Evolutionary conservation across 139 green algal genomes (phyloP).

Genomic region (Auxenochlorella pyrenoidosa): DNA sequence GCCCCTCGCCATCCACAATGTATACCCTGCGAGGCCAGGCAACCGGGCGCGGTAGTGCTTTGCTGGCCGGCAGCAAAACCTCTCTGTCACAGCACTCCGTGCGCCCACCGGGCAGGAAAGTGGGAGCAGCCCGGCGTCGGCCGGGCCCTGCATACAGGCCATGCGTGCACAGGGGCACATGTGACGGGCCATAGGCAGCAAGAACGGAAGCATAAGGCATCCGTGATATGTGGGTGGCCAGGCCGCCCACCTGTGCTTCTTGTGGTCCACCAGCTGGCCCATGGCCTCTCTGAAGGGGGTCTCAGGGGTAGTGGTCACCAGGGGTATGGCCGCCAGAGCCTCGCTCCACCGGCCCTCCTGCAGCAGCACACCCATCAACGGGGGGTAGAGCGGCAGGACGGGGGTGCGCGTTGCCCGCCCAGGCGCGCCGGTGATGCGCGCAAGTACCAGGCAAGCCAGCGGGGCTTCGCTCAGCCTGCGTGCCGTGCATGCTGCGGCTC

Average conservation of each 20-base stretch:
- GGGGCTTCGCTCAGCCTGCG: too few species aligned
- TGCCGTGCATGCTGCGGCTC: too few species aligned
- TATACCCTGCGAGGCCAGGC: constrained; percentile 27
- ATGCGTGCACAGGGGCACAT: too few species aligned
- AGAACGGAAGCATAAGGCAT: too few species aligned
- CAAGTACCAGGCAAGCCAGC: too few species aligned
- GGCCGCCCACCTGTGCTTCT: constrained; percentile 30
- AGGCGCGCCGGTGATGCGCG: neutral
- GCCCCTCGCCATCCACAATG: constrained; percentile 17
- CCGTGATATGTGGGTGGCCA: too few species aligned
- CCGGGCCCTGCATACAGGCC: too few species aligned
- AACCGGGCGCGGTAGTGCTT: neutral
- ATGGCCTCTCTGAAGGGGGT: constrained; percentile 19
- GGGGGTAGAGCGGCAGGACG: neutral
- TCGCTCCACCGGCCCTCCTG: constrained; percentile 39
- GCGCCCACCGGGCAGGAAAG: too few species aligned
- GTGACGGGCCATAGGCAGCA: too few species aligned
- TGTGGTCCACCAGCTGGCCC: constrained; percentile 26
- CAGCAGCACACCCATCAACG: neutral
- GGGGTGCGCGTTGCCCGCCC: too few species aligned
- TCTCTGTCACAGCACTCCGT: too few species aligned
- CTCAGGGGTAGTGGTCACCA: neutral
- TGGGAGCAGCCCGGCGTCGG: too few species aligned
- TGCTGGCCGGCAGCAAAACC: neutral
- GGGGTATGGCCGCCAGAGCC: constrained; percentile 1